Conservation (phyloP, 305 asterid genomes). For the Fraxinus floribunda region DNA sequence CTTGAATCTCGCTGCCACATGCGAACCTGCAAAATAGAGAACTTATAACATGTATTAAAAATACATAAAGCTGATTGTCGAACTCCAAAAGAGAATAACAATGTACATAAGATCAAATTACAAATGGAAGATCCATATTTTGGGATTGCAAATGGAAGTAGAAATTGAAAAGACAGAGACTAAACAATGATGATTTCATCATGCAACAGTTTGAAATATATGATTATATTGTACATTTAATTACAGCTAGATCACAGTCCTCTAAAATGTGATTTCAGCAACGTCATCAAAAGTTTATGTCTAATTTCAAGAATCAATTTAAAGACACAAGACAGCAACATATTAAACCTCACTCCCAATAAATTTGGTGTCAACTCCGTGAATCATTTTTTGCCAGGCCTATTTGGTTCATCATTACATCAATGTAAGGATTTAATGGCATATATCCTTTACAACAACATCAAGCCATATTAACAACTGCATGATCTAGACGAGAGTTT, state of each 20-base stretch:
- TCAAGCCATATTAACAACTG: background rate
- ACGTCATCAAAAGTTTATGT: background rate
- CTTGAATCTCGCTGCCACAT: slow-evolving; percentile 94
- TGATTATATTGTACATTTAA: background rate
- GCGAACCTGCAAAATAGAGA: slow-evolving; percentile 58
- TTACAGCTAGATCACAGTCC: background rate
- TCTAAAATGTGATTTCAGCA: background rate
- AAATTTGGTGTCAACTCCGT: background rate
- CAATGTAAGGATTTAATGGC: background rate
- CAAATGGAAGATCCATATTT: slow-evolving; percentile 16
- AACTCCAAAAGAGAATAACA: slow-evolving; percentile 6
- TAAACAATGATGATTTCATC: background rate
- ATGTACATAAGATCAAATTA: slow-evolving; percentile 10
- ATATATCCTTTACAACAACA: background rate
- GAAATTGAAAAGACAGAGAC: slow-evolving; percentile 5
- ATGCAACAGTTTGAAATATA: background rate
- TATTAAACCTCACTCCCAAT: background rate
- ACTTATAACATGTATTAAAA: slow-evolving; percentile 1
- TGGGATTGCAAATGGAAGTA: slow-evolving; percentile 11
- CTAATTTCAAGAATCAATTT: background rate
- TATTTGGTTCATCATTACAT: background rate
- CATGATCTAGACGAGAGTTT: background rate
- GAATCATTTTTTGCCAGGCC: background rate
- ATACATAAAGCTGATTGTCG: background rate
- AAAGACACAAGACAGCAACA: background rate